Percentiles rank a stretch among this genome's conserved stretches.
Evolutionary conservation across 108 stramenopile genomes (phyloP).

Genomic region (Cylindrotheca closterium): DNA sequence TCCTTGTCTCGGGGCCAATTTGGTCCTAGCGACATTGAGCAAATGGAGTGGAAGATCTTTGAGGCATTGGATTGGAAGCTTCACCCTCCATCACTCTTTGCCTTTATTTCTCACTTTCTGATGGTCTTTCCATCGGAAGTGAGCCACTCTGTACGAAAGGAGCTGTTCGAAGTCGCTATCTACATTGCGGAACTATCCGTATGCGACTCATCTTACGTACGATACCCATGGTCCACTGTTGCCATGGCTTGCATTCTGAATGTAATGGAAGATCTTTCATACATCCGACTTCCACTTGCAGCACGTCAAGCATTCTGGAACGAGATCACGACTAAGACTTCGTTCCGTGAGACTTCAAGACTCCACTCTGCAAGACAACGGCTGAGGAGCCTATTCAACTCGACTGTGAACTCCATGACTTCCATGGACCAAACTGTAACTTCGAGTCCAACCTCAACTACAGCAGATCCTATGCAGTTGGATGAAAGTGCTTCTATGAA

Average conservation of each 20-base stretch:
- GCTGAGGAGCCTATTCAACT: slow-evolving; percentile 13
- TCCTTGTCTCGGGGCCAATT: slow-evolving; percentile 76
- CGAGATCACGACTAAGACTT: not conserved
- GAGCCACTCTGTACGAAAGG: slow-evolving; percentile 48
- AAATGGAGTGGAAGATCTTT: slow-evolving; percentile 71
- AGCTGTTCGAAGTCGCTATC: slow-evolving; percentile 60
- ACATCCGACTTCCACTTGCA: slow-evolving; percentile 1
- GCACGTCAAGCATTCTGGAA: slow-evolving; percentile 13
- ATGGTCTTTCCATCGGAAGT: slow-evolving; percentile 47
- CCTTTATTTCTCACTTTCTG: slow-evolving; percentile 57
- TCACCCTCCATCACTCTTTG: slow-evolving; percentile 70
- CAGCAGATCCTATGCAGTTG: slow-evolving; percentile 14
- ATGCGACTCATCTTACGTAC: slow-evolving; percentile 70
- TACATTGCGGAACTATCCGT: slow-evolving; percentile 69
- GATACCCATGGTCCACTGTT: slow-evolving; percentile 45
- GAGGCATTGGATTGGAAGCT: slow-evolving; percentile 58
- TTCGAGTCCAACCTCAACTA: slow-evolving; percentile 15
- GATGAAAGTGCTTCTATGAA: slow-evolving; percentile 12
- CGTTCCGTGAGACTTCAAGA: slow-evolving; percentile 3
- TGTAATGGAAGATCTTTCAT: slow-evolving; percentile 30
- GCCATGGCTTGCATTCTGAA: slow-evolving; percentile 70
- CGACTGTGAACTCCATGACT: not conserved
- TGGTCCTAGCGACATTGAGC: slow-evolving; percentile 58
- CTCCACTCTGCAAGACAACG: slow-evolving; percentile 7
- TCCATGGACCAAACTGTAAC: slow-evolving; percentile 9